These are phyloP conservation scores for Suhomyces terraborum DNA, from an alignment of 1,139 yeast genomes.

Conservation along the genomic window DNA sequence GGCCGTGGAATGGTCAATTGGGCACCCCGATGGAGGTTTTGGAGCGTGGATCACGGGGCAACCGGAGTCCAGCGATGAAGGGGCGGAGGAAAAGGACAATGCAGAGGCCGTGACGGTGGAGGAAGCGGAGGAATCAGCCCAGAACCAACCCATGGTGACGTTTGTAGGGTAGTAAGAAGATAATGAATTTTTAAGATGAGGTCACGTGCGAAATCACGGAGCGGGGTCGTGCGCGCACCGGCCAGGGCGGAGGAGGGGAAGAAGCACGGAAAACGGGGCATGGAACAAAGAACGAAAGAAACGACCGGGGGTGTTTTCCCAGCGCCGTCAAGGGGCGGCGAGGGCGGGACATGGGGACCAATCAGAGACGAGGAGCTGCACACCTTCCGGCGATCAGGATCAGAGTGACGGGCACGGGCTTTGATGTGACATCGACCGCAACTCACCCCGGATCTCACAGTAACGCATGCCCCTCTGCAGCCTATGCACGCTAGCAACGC, in stretches of 20 bases:
- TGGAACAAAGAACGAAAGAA: too few species aligned
- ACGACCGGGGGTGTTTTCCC: too few species aligned
- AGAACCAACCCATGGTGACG: constrained; percentile 75
- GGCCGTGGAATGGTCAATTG: constrained; percentile 18
- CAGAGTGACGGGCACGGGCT: too few species aligned
- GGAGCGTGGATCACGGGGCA: constrained; percentile 32
- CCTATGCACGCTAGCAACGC: too few species aligned
- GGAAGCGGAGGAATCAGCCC: constrained; percentile 50
- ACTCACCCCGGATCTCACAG: too few species aligned
- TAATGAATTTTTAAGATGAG: not conserved
- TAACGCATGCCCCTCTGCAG: too few species aligned
- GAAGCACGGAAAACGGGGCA: too few species aligned
- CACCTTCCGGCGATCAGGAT: too few species aligned
- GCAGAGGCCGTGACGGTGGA: constrained; percentile 7
- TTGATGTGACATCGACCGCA: too few species aligned
- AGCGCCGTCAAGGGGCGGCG: too few species aligned
- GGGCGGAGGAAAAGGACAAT: constrained; percentile 15
- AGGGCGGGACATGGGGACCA: too few species aligned
- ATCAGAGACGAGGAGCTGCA: too few species aligned
- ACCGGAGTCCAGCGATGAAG: constrained; percentile 5
- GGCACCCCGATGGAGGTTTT: constrained; percentile 25
- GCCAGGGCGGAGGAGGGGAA: not conserved
- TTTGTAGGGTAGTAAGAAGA: not conserved
- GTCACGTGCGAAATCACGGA: constrained; percentile 5
- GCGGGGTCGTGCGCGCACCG: constrained; percentile 1